Evolutionary conservation across 2,329 filamentous ascomycete species (phyloP).

Genomic region (Aaosphaeria arxii): DNA sequence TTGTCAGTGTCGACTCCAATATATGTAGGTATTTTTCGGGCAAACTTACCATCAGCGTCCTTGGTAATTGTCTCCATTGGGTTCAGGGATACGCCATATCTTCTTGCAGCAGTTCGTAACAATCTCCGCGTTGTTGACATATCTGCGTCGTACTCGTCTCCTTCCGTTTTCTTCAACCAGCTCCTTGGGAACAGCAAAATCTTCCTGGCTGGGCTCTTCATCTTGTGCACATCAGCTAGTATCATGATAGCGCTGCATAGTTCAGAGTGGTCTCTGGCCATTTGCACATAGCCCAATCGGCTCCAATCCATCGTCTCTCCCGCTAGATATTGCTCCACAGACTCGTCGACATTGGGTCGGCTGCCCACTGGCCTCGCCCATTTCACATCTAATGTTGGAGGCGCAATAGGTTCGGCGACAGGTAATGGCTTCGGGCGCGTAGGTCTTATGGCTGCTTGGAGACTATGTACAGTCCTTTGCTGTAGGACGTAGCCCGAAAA

Average conservation of each 20-base stretch:
- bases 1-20: not conserved
- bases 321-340: slow-evolving; percentile 29
- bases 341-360: slow-evolving; percentile 25
- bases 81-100: slow-evolving; percentile 45
- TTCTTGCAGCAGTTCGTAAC: slow-evolving; percentile 43
- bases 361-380: slow-evolving; percentile 32
- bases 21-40: not conserved
- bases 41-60: slow-evolving; percentile 26
- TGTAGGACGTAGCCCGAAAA: slow-evolving; percentile 84
- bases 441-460: slow-evolving; percentile 69
- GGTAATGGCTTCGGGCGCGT: slow-evolving; percentile 43
- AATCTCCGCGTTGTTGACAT: slow-evolving; percentile 44
- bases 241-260: slow-evolving; percentile 52
- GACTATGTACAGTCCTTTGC: slow-evolving; percentile 75
- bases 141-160: slow-evolving; percentile 39
- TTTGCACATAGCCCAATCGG: slow-evolving; percentile 46
- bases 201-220: slow-evolving; percentile 45
- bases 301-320: slow-evolving; percentile 43
- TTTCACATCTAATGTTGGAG: slow-evolving; percentile 34
- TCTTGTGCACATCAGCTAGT: slow-evolving; percentile 44
- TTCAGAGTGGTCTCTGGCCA: slow-evolving; percentile 44
- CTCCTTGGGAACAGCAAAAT: slow-evolving; percentile 45
- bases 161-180: slow-evolving; percentile 34
- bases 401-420: slow-evolving; percentile 27
- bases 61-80: slow-evolving; percentile 41